phyloP scores from a whole-genome alignment of 306 rosid species.

The Quercus aquifolioides region DNA sequence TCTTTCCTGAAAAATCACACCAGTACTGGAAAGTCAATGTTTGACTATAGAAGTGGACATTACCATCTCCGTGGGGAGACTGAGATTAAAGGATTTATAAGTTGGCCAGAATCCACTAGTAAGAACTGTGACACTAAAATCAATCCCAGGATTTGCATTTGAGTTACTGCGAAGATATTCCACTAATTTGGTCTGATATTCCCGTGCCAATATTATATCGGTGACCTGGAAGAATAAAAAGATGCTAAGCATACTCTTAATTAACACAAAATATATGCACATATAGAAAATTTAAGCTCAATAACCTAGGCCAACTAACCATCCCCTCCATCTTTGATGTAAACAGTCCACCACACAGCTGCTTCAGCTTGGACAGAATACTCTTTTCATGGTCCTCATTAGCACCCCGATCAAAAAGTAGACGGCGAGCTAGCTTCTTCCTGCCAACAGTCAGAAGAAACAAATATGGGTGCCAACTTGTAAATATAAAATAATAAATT shows the following conservation, averaged over 20 bases:
- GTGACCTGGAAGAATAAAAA: constrained; percentile 45
- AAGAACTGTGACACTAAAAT: constrained; percentile 73
- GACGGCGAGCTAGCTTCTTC: constrained; percentile 87
- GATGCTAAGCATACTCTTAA: neutral
- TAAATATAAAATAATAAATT: too few relatives aligned
- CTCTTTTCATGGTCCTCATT: constrained; percentile 72
- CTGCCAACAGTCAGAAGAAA: constrained; percentile 28
- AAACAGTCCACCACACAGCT: constrained; percentile 82
- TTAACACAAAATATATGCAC: neutral
- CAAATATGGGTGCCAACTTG: too few relatives aligned
- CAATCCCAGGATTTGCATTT: constrained; percentile 63
- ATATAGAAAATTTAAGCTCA: neutral
- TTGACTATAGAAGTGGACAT: neutral
- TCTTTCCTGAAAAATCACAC: too few relatives aligned
- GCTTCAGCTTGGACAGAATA: constrained; percentile 66
- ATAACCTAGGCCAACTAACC: constrained; percentile 46
- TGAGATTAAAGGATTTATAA: constrained; percentile 76
- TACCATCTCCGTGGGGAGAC: constrained; percentile 90
- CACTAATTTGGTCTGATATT: constrained; percentile 62
- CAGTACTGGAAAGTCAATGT: too few relatives aligned
- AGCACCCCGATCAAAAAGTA: constrained; percentile 81
- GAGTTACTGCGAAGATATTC: constrained; percentile 48
- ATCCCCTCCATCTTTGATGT: constrained; percentile 97
- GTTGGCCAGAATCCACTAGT: constrained; percentile 95
- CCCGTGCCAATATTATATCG: constrained; percentile 73